Percentiles rank a stretch among this genome's conserved stretches.
Conservation (phyloP, 352 stramenopile species). For the Pythium aquatile region DNA sequence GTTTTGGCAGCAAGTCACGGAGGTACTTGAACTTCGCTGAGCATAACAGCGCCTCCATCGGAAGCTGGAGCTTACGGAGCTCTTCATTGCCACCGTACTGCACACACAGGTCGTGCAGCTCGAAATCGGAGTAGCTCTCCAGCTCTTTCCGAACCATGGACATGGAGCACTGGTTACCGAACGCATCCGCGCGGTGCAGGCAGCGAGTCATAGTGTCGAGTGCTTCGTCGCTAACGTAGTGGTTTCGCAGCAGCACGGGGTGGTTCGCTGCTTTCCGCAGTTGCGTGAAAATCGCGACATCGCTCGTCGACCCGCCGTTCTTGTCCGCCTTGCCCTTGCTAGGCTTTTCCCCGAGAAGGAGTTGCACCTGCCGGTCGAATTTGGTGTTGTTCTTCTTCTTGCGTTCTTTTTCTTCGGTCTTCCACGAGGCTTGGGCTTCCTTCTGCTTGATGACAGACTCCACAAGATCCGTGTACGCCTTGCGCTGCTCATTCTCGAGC, state of each 20-base stretch:
- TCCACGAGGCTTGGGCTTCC: slow-evolving; percentile 41
- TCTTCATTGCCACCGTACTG: slow-evolving; percentile 82
- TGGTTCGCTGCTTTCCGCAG: slow-evolving; percentile 98
- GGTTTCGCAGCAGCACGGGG: slow-evolving; percentile 90
- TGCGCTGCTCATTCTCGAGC: slow-evolving; percentile 66
- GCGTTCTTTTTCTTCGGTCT: slow-evolving; percentile 48
- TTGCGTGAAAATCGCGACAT: slow-evolving; percentile 91
- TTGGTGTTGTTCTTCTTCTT: slow-evolving; percentile 60
- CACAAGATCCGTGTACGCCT: slow-evolving; percentile 86
- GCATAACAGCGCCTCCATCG: slow-evolving; percentile 85
- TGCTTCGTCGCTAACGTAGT: slow-evolving; percentile 70
- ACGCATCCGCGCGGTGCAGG: slow-evolving; percentile 79
- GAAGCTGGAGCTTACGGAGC: slow-evolving; percentile 84
- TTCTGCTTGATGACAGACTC: slow-evolving; percentile 68
- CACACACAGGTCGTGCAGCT: slow-evolving; percentile 93
- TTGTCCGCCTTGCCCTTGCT: slow-evolving; percentile 20
- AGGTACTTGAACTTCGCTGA: slow-evolving; percentile 95
- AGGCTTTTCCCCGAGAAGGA: slow-evolving; percentile 37
- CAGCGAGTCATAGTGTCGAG: slow-evolving; percentile 80
- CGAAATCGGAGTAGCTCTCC: slow-evolving; percentile 94
- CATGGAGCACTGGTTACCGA: slow-evolving; percentile 81
- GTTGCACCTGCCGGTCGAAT: slow-evolving; percentile 41
- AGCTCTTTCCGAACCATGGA: slow-evolving; percentile 91
- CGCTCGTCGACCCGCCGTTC: slow-evolving; percentile 25
- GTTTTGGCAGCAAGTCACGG: slow-evolving; percentile 82